These are phyloP conservation scores for Calonectria henricotiae DNA, from an alignment of 2,329 filamentous ascomycete genomes.

Conservation along the genomic window DNA sequence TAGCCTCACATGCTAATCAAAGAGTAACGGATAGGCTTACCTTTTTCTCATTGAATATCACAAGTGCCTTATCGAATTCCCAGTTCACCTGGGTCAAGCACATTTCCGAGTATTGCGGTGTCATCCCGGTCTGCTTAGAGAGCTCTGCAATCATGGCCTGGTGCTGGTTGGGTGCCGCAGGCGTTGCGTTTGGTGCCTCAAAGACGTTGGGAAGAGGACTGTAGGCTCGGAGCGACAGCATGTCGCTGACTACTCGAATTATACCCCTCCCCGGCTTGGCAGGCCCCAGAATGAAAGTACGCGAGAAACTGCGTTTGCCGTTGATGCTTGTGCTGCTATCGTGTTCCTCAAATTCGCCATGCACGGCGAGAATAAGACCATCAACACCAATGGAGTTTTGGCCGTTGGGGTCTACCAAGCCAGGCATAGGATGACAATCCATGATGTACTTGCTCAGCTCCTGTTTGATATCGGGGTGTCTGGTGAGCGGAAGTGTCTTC, in stretches of 20 bases:
- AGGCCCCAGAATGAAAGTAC: constrained; percentile 85
- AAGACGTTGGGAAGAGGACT: constrained; percentile 66
- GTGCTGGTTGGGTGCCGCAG: constrained; percentile 65
- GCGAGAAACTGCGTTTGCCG: constrained; percentile 84
- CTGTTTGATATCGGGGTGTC: constrained; percentile 80
- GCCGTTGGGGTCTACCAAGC: constrained; percentile 79
- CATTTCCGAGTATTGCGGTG: constrained; percentile 82
- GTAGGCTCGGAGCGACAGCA: constrained; percentile 81
- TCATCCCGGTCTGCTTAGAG: constrained; percentile 86
- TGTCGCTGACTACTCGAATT: constrained; percentile 85
- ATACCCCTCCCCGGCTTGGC: constrained; percentile 75
- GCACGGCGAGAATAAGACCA: constrained; percentile 84
- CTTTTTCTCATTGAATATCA: constrained; percentile 83
- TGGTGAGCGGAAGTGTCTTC: constrained; percentile 79
- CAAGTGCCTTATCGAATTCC: constrained; percentile 83
- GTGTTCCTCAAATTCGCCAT: constrained; percentile 87
- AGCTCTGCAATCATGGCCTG: constrained; percentile 83
- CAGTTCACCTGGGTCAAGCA: constrained; percentile 86
- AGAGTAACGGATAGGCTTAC: constrained; percentile 62
- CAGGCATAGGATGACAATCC: constrained; percentile 83
- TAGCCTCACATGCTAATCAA: constrained; percentile 28
- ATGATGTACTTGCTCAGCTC: constrained; percentile 84
- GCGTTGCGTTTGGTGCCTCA: constrained; percentile 50
- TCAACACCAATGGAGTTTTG: constrained; percentile 79
- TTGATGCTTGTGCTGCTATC: constrained; percentile 71